Percentiles rank a stretch among this genome's conserved stretches.
These are phyloP conservation scores for Magnolia officinalis DNA, from an alignment of 164 flowering plant genomes.

Conservation along the genomic window DNA sequence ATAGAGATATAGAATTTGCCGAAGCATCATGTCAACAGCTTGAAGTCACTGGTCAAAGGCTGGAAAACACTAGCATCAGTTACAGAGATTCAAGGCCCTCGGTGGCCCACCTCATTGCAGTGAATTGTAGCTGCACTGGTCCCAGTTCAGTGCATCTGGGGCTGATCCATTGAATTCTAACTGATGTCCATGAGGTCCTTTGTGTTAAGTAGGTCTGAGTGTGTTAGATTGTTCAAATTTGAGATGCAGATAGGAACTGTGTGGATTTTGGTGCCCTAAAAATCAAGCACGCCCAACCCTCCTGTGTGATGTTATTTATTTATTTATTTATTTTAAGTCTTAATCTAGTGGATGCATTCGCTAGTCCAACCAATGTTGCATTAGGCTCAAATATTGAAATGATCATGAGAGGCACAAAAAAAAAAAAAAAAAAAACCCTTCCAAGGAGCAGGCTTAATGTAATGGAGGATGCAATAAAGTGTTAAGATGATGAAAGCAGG, in stretches of 20 bases:
- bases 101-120: neutral
- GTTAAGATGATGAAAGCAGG: too few species aligned
- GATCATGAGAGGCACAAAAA: too few species aligned
- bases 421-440: too few species aligned
- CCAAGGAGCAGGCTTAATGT: too few species aligned
- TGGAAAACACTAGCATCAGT: neutral
- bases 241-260: neutral
- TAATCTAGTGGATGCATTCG: too few species aligned
- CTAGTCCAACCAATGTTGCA: too few species aligned
- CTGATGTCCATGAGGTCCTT: neutral
- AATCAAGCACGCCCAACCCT: neutral
- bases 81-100: neutral
- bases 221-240: neutral
- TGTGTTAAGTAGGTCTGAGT: neutral
- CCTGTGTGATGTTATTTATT: too few species aligned
- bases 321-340: too few species aligned
- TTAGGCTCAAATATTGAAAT: too few species aligned
- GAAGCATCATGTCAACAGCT: neutral
- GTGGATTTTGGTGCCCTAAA: neutral
- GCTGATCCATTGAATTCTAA: neutral
- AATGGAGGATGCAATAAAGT: too few species aligned
- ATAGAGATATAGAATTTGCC: neutral
- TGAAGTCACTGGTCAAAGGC: neutral
- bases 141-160: neutral
- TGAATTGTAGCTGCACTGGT: neutral